Evolutionary conservation across 192 early-diverging fungal species (phyloP), one percentile per base, ranked within the genome.

Genomic region (Backusella mclennaniae): DNA sequence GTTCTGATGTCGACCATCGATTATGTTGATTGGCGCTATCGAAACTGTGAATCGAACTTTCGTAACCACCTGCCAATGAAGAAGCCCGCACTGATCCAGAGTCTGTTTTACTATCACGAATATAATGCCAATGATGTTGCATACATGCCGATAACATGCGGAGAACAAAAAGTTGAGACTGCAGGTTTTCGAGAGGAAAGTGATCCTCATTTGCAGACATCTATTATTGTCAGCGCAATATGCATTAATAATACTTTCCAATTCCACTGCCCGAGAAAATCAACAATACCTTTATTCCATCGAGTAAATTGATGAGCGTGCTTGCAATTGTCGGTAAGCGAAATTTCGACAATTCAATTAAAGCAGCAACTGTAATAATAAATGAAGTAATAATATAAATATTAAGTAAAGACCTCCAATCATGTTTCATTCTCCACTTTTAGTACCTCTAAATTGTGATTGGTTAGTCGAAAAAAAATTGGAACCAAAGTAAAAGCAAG

Each of bases 151-250:
- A 93, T 31, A 96, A 82, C 49, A 98, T 85, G 72, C 92, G 87
- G 67, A 96, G 87, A 15, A 96, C 80, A 76, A 96, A 94, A 12
- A 95, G 86, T 80, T 96, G 95, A 19, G 95, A 96, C 77, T 98
- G 94, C 76, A 95, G 88, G 35, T 91, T 86, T 52, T 95, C 87
- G 33, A 83, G 76, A 4, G 92, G 87, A n/a, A 89, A 79, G 73
- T 73, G 74, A 21, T 89, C 84, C 53, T 93, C 92, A n/a, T 83
- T 75, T 1, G 85, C 31, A 69, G 73, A 81, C 49, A 83, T 81
- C 67, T 79, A 84, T 33, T 2, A 33, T 73, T 44, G 44, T 35
- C 52, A 49, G 67, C 33, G 29, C 42, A 44, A 17, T 17, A 17
- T 17, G 42, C 42, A 44, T 44, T 44, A 44, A 44, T 33, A 41